Evolutionary conservation across 2,329 filamentous ascomycete genomes (phyloP), one percentile per base, ranked within the genome.

Genomic region (Alternaria gansuensis): DNA sequence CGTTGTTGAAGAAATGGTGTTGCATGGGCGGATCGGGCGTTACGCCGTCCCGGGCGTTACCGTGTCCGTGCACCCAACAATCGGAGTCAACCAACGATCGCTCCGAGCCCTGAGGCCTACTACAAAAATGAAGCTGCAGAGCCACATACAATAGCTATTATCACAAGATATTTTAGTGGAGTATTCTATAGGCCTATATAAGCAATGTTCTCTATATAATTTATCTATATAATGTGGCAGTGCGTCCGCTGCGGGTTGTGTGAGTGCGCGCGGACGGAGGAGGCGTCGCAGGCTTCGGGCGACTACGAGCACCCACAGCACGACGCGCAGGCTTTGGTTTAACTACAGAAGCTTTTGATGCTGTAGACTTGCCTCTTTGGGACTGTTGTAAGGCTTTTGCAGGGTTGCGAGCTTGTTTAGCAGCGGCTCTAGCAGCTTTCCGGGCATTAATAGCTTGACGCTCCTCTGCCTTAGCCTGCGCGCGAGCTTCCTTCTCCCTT

Each of bases 251-350:
- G 43, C 43, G 43, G 2, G 43, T 46, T 8, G 43, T 46, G 14
- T 9, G 3, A 23, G 43, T 46, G 43, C 43, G 43, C 3, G 17
- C 17, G 17, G 24, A 28, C 8, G 8, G 43, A 46, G 43, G 28
- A 46, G 43, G 14, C 43, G 28, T 23, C 14, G 29, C 43, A 46
- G 29, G 40, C 40, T 43, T 43, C 6, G 23, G 40, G 23, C 6
- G 17, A 43, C 40, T 43, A 43, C 40, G 40, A 2, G 40, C 40
- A 43, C 40, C 43, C 10, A 46, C 43, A 46, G 43, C 43, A 46
- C 43, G 14, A 46, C 26, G 26, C 28, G 14, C 14, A 46, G 43
- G 43, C 43, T 46, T 31, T 7, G 1, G 26, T 46, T 46, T 33
- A 28, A 33, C 28, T 3, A 28, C 13, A 46, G 43, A 21, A 31